A percentile compares a stretch with the other conserved stretches of the same genome.
phyloP scores from a whole-genome alignment of 2,329 filamentous ascomycete genomes.

The Boeremia lycopersici region DNA sequence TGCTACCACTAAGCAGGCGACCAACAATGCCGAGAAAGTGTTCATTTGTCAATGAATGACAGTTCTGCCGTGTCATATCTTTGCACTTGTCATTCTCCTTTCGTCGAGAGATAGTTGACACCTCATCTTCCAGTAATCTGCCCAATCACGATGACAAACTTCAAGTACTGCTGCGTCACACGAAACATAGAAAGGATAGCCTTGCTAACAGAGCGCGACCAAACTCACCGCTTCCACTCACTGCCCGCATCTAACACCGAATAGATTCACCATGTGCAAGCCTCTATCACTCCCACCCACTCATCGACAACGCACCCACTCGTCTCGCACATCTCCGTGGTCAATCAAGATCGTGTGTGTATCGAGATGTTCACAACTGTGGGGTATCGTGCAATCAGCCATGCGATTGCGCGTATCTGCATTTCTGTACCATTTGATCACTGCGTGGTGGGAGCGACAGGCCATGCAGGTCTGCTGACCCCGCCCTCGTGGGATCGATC shows the following conservation, averaged over 20 bases:
- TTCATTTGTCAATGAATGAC: slow-evolving; percentile 1
- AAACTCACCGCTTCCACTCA: slow-evolving; percentile 11
- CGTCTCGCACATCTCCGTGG: neutral
- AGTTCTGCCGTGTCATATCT: neutral
- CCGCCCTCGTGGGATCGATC: slow-evolving; percentile 9
- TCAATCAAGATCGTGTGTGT: slow-evolving; percentile 2
- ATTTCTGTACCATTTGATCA: slow-evolving; percentile 4
- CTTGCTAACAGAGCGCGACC: slow-evolving; percentile 9
- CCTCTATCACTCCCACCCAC: slow-evolving; percentile 1
- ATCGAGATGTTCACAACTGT: neutral
- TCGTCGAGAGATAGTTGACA: neutral
- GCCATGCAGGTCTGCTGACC: slow-evolving; percentile 19
- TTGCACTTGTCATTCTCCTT: neutral
- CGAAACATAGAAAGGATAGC: slow-evolving; percentile 7
- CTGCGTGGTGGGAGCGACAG: slow-evolving; percentile 4
- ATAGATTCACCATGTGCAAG: slow-evolving; percentile 4
- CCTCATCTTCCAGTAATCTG: neutral
- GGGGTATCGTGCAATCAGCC: slow-evolving; percentile 8
- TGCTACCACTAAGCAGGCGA: slow-evolving; percentile 10
- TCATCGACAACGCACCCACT: slow-evolving; percentile 1
- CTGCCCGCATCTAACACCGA: slow-evolving; percentile 9
- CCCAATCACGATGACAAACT: neutral
- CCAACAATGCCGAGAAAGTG: neutral
- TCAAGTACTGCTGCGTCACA: slow-evolving; percentile 3
- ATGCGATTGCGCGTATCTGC: slow-evolving; percentile 12